Evolutionary conservation across 139 green algal genomes (phyloP), one percentile per base, ranked within the genome.

Genomic region (Chlamydomonas sphaeroides): DNA sequence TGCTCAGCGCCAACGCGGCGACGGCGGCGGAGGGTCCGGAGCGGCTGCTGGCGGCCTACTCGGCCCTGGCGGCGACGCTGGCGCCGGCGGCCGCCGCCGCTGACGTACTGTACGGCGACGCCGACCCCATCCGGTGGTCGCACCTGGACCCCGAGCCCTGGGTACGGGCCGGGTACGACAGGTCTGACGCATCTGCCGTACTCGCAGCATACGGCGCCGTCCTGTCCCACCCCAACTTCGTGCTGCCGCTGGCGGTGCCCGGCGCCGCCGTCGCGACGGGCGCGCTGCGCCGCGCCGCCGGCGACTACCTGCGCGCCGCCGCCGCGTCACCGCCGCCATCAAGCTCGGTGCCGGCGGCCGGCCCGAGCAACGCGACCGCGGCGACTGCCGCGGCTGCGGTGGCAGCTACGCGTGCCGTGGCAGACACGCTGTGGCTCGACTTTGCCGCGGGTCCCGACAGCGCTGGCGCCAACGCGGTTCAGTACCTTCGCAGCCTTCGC

Each of bases 121-220:
- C 68, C 20, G 32, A 78, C 51, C 70, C 70, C 1, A 67, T 66
- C 51, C 49, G 70, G 0, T 66, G 66, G 51, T 36, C 33, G 0
- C 70, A 78, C 33, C 51, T 78, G 35, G 21, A 48, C 2, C 23
- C 35, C 6, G 49, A 30, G 18, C 51, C 33, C 20, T 78, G 70
- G 70, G 51, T 51, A 1, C 25, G 0, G 1, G 49, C 70, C n/a
- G 70, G 70, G 3, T 78, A 78, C 35, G 8, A 53, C 35, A 23
- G 23, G 3, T 32, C 62, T 8, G 70, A 78, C 35, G 51, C 70
- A 5, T 35, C 70, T 51, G 70, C 70, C 25, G 51, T 36, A 0
- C 70, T 78, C 33, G 33, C 70, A 2, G 70, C 70, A 5, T 78
- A 78, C 51, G 70, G 51, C 51, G n/a, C 23, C 21, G 35, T 51